phyloP scores from a whole-genome alignment of 1,139 yeast species.

The Yamadazyma friedrichii region DNA sequence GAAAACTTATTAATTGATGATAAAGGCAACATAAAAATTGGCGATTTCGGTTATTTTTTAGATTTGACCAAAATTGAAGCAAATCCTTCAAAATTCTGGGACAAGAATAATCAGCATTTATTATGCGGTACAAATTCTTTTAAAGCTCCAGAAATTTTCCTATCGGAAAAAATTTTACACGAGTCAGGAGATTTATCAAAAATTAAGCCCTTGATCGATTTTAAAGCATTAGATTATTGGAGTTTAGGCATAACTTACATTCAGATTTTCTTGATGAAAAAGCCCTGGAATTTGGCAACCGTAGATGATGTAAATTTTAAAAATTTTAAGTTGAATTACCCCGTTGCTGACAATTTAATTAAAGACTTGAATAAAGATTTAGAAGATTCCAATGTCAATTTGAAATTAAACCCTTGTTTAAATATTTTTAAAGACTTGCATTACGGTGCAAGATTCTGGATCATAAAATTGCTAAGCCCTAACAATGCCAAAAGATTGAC shows the following conservation, averaged over 20 bases:
- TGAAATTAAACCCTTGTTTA: conserved; percentile 30
- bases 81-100: conserved; percentile 14
- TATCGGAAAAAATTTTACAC: conserved; percentile 20
- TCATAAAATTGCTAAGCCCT: conserved; percentile 38
- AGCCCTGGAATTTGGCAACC: conserved; percentile 49
- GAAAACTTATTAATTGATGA: conserved; percentile 50
- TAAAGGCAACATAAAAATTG: conserved; percentile 43
- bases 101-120: conserved; percentile 23
- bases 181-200: conserved; percentile 10
- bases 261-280: conserved; percentile 40
- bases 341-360: conserved; percentile 19
- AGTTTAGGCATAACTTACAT: conserved; percentile 51
- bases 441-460: conserved; percentile 35
- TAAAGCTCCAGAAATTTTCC: conserved; percentile 54
- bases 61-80: conserved; percentile 22
- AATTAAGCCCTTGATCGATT: conserved; percentile 16
- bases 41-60: conserved; percentile 54
- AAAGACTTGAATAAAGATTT: conserved; percentile 20
- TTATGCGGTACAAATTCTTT: conserved; percentile 52
- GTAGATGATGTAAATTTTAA: conserved; percentile 23
- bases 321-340: conserved; percentile 23
- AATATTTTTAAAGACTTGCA: conserved; percentile 35
- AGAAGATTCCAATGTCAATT: conserved; percentile 18
- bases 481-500: conserved; percentile 22
- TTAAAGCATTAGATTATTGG: conserved; percentile 47